These are phyloP conservation scores for Clitopilus passeckerianus DNA, from an alignment of 768 basidiomycete species.

Conservation along the genomic window DNA sequence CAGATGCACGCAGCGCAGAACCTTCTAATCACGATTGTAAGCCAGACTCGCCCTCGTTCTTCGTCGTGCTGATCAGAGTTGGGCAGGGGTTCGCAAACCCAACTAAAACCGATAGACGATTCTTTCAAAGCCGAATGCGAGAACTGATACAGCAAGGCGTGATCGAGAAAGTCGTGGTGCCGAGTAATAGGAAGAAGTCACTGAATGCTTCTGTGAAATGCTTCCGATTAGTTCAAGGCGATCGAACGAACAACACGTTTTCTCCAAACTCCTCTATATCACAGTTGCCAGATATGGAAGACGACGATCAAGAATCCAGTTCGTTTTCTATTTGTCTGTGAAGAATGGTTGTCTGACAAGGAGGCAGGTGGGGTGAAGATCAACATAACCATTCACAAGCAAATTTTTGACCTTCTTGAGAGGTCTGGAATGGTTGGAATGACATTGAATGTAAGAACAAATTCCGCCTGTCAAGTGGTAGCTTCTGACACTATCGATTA, in stretches of 20 bases:
- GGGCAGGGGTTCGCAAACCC: constrained; percentile 71
- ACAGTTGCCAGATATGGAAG: constrained; percentile 39
- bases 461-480: neutral
- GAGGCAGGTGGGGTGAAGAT: constrained; percentile 39
- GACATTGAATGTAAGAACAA: constrained; percentile 57
- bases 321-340: neutral
- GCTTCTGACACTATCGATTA: constrained; percentile 4
- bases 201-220: constrained; percentile 51
- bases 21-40: constrained; percentile 70
- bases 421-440: constrained; percentile 63
- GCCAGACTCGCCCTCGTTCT: constrained; percentile 14
- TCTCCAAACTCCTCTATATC: neutral
- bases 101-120: constrained; percentile 73
- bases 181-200: constrained; percentile 46
- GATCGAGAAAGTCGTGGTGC: constrained; percentile 72
- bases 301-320: constrained; percentile 25
- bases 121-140: constrained; percentile 70
- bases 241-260: constrained; percentile 17
- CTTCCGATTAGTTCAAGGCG: constrained; percentile 55
- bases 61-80: neutral
- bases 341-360: neutral
- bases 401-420: constrained; percentile 71
- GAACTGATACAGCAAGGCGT: constrained; percentile 70
- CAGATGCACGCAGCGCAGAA: constrained; percentile 70
- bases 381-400: constrained; percentile 71